Evolutionary conservation across 2,329 filamentous ascomycete genomes (phyloP).

Genomic region (Nemania serpens): DNA sequence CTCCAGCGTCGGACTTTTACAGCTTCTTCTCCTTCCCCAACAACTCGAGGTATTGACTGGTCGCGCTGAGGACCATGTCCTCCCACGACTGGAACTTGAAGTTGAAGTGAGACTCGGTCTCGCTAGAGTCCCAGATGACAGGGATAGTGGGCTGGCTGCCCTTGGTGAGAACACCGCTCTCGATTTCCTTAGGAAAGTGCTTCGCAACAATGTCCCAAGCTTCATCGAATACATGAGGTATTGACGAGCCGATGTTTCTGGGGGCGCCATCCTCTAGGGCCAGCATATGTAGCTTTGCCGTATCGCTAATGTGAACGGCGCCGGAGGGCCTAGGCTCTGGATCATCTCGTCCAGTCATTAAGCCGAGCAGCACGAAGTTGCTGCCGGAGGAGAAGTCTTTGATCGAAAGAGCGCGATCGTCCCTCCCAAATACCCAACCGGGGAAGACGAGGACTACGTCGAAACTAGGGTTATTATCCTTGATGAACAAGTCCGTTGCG

Average conservation of each 20-base stretch:
- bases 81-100: conserved; percentile 8
- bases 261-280: conserved; percentile 14
- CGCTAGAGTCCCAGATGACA: background rate
- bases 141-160: conserved; percentile 11
- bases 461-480: conserved; percentile 11
- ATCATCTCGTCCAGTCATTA: conserved; percentile 4
- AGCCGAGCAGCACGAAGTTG: conserved; percentile 5
- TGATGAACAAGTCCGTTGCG: conserved; percentile 18
- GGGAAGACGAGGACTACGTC: conserved; percentile 19
- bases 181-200: conserved; percentile 17
- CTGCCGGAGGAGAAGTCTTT: conserved; percentile 3
- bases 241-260: conserved; percentile 11
- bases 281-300: conserved; percentile 17
- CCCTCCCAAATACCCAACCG: conserved; percentile 23
- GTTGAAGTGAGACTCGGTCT: conserved; percentile 9
- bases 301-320: conserved; percentile 13
- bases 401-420: conserved; percentile 13
- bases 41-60: conserved; percentile 8
- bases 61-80: background rate
- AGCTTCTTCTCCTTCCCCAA: conserved; percentile 2
- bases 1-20: too few relatives aligned
- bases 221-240: conserved; percentile 21
- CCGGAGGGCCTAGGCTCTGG: conserved; percentile 11
- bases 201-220: conserved; percentile 19
- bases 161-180: conserved; percentile 13